Base-by-base conservation (phyloP, 1,284 basidiomycete species). In the Dichomitus squalens region DNA sequence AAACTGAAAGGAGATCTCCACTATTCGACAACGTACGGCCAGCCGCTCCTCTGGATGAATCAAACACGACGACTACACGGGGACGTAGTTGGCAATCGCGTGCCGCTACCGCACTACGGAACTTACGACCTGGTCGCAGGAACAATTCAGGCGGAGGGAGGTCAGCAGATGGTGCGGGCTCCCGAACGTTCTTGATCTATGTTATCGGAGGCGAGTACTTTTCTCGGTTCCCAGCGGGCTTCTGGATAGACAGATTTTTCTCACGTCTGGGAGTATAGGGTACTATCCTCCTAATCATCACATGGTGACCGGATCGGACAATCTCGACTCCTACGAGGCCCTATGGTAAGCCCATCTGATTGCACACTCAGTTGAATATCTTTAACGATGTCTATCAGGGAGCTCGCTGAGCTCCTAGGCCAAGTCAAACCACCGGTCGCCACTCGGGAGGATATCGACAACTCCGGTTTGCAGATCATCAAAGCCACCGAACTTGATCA, bases 281-380 rank as follows among this genome's bases (percentile, higher is more conserved):
- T 93, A 94, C 68, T 96, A 95, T 69, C 91, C 93, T 1, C 88
- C 89, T 21, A 86, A 91, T 60, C 93, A 95, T 70, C 89, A 85
- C 50, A 86, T 96, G 58, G 85, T 95, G 46, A 87, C 87, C 5
- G 89, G 90, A 27, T 87, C 87, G 0, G 85, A 87, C 60, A 83
- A 86, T 31, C 74, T 93, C 64, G 88, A 84, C 66, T 92, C 87
- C 20, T 90, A 93, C 70, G 90, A 92, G 67, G 86, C 87, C 55
- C 68, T 92, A 53, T 79, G 88, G 88, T 86, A 73, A 57, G 83
- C 79, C 49, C 21, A 31, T 25, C 16, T 23, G 16, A 57, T 61
- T 33, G 59, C 46, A 58, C 63, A 57, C 51, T 12, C 44, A 43
- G 49, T 35, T 23, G 34, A 34, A 1, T 40, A 14, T 0, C 27